Evolutionary conservation across 2,329 filamentous ascomycete species (phyloP).

Genomic region (Talaromyces sp.): DNA sequence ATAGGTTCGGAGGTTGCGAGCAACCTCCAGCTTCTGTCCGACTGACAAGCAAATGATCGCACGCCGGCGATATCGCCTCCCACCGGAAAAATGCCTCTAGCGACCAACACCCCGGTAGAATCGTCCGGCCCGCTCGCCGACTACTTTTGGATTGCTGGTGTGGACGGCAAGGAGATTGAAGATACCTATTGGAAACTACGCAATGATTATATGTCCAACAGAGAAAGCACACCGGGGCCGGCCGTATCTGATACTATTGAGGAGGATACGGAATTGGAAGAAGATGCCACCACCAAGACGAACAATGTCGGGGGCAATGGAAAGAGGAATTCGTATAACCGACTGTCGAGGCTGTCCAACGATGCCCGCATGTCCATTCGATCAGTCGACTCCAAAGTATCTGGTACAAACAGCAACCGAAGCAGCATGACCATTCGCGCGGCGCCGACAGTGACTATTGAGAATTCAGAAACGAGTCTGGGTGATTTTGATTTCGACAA

Average conservation of each 20-base stretch:
- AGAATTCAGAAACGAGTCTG: slow-evolving; percentile 38
- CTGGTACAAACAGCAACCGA: slow-evolving; percentile 59
- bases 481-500: slow-evolving; percentile 90
- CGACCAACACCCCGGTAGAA: slow-evolving; percentile 37
- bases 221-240: slow-evolving; percentile 36
- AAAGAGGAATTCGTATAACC: slow-evolving; percentile 42
- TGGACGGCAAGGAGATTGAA: slow-evolving; percentile 48
- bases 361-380: slow-evolving; percentile 45
- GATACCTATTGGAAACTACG: slow-evolving; percentile 45
- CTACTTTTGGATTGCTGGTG: slow-evolving; percentile 63
- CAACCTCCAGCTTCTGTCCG: slow-evolving; percentile 14
- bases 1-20: slow-evolving; percentile 9
- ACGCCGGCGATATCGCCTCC: slow-evolving; percentile 23
- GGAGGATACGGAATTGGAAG: slow-evolving; percentile 59
- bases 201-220: slow-evolving; percentile 43
- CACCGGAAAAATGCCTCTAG: slow-evolving; percentile 31
- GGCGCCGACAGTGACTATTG: slow-evolving; percentile 31
- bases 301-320: slow-evolving; percentile 33
- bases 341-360: slow-evolving; percentile 35
- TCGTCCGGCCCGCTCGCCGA: slow-evolving; percentile 59
- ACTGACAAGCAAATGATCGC: slow-evolving; percentile 21
- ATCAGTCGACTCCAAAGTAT: slow-evolving; percentile 37
- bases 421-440: slow-evolving; percentile 63
- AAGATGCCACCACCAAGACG: slow-evolving; percentile 37
- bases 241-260: slow-evolving; percentile 59